Evolutionary conservation across 139 green algal genomes (phyloP), one percentile per base, ranked within the genome.

Genomic region (Nannochloris sp.): DNA sequence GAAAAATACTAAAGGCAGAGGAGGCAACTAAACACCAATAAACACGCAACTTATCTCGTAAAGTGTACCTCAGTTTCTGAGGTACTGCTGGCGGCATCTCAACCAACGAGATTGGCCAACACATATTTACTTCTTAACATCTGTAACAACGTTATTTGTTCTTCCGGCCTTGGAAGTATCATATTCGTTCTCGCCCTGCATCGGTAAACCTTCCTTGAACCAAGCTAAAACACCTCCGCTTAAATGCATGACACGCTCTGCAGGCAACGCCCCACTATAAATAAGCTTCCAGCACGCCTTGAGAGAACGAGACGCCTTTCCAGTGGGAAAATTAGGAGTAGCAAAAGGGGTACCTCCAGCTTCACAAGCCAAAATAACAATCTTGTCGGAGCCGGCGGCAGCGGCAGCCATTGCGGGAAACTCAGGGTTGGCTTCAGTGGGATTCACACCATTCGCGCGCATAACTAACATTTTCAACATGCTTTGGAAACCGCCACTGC

Each of bases 281-380:
- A 67, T 2, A 31, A 74, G 53, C 36, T 65, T 68, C 62, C 59
- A 82, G 13, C 45, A 54, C 34, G 70, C 75, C 36, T 81, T 87
- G 3, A 88, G 64, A 23, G 66, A 78, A 12, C 79, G 53, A 2
- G 60, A 76, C 7, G 38, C 55, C 45, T 84, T 84, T 36, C 81
- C 81, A 44, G 42, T 64, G 34, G 71, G 58, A 56, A 86, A 88
- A 47, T 61, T 76, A 29, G 78, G 39, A 2, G 76, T 70, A 2
- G 81, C 62, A 29, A 44, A 32, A 30, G 78, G 60, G 25, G 63
- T 84, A 48, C 81, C 81, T 10, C 81, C 81, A 6, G 76, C 75
- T 42, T 86, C 81, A 53, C 81, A 88, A 14, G 66, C 71, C 4
- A 88, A 45, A 47, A 88, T 84, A 13, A 71, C 70, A 13, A 54